A percentile compares a stretch with the other conserved stretches of the same genome.
phyloP scores from a whole-genome alignment of 768 basidiomycete genomes.

The Russula earlei region DNA sequence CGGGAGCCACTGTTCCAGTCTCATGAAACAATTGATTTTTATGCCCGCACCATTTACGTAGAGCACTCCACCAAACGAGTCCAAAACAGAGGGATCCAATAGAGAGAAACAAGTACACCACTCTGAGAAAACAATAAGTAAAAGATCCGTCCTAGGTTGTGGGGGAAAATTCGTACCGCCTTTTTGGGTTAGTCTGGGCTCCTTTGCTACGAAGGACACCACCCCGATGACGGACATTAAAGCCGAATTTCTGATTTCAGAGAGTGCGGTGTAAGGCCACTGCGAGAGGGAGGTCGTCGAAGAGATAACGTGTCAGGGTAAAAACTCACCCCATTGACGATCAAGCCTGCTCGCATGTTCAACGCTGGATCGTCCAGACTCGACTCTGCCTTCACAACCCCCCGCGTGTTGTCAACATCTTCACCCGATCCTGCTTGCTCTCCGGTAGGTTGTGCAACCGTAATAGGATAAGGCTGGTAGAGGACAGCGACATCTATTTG shows the following conservation, averaged over 20 bases:
- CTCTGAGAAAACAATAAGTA: constrained; percentile 31
- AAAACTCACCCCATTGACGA: constrained; percentile 6
- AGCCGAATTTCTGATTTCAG: not conserved
- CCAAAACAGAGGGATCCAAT: constrained; percentile 43
- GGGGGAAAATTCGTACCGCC: constrained; percentile 23
- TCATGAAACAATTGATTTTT: constrained; percentile 42
- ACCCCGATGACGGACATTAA: constrained; percentile 28
- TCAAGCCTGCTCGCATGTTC: constrained; percentile 10
- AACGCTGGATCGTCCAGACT: not conserved
- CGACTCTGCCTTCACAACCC: not conserved
- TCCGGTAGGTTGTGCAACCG: not conserved
- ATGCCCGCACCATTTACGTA: constrained; percentile 22
- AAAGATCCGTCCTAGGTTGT: not conserved
- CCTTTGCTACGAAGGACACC: constrained; percentile 19
- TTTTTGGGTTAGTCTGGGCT: constrained; percentile 19
- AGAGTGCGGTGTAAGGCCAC: constrained; percentile 12
- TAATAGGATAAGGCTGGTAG: not conserved
- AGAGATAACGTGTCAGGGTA: not conserved
- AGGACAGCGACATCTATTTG: not conserved
- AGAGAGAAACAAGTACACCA: constrained; percentile 36
- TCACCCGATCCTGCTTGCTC: not conserved
- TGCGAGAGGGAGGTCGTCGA: not conserved
- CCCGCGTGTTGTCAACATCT: not conserved
- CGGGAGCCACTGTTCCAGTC: constrained; percentile 42
- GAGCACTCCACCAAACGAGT: constrained; percentile 22